A percentile compares a stretch with the other conserved stretches of the same genome.
Conservation (phyloP, 2,329 filamentous ascomycete genomes). For the Podosphaera fusca region DNA sequence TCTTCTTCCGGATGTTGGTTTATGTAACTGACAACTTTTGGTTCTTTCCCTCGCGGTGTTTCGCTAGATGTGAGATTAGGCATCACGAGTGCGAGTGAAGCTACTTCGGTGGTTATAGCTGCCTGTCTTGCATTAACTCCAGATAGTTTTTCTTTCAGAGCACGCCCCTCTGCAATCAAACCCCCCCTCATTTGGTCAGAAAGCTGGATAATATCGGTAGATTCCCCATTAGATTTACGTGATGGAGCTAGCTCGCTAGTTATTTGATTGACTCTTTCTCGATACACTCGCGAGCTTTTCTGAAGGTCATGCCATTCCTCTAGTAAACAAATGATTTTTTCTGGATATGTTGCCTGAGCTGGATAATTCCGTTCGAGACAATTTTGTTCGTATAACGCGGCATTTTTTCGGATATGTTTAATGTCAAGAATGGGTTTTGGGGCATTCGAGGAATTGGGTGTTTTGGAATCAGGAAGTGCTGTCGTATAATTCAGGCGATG, state of each 20-base stretch:
- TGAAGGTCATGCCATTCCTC: constrained; percentile 37
- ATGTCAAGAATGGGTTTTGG: constrained; percentile 64
- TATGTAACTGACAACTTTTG: constrained; percentile 50
- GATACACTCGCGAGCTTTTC: constrained; percentile 31
- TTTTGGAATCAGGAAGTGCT: constrained; percentile 16
- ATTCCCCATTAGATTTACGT: constrained; percentile 20
- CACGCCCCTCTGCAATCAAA: constrained; percentile 38
- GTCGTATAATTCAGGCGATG: constrained; percentile 4
- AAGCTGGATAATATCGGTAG: constrained; percentile 7
- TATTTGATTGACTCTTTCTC: constrained; percentile 43
- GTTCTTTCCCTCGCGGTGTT: constrained; percentile 48
- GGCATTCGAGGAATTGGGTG: constrained; percentile 46
- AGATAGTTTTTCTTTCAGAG: constrained; percentile 37
- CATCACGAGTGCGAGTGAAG: constrained; percentile 49
- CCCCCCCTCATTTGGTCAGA: constrained; percentile 22
- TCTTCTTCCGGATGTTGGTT: constrained; percentile 37
- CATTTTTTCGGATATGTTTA: constrained; percentile 73
- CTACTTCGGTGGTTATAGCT: constrained; percentile 39
- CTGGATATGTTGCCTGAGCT: constrained; percentile 28
- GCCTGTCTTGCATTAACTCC: constrained; percentile 37
- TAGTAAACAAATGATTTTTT: constrained; percentile 31
- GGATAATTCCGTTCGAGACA: constrained; percentile 69
- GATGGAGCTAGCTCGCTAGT: constrained; percentile 32
- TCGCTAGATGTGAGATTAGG: constrained; percentile 65
- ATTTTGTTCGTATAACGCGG: constrained; percentile 58